Base-by-base conservation (phyloP, 805 yeast genomes). In the Cyberlindnera mrakii region DNA sequence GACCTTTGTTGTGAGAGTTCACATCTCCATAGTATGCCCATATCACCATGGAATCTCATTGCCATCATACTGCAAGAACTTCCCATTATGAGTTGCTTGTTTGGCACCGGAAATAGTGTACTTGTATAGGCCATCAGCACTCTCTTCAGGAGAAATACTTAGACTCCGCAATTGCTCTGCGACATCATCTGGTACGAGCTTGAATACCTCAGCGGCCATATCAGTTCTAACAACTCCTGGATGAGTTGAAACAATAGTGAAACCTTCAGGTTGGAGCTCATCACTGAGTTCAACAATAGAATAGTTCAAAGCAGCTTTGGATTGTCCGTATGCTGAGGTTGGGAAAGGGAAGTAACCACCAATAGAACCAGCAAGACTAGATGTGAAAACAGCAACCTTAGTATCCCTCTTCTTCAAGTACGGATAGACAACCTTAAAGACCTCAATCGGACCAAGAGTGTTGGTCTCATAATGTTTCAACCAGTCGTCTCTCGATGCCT, bases 211-310 rank as follows among this genome's bases (percentile, higher is more conserved):
- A 23, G 27, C 8, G 27, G 9, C 27, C 27, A 23, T 23, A 11
- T 23, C 72, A 31, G 66, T 64, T 11, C 41, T 17, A 15, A 68
- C 71, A 11, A 60, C 20, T 30, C 74, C 73, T 1, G 75, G 75
- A 42, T 65, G 67, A 9, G 66, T 16, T 13, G 66, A 48, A n/a
- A 65, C 45, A 30, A 63, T 55, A 11, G 55, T 58, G 45, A 58
- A 64, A 2, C 55, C 60, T 35, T 61, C 59, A 4, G 29, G 40
- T 16, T 39, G 44, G 18, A 58, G 40, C 41, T 67, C 70, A 27
- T 17, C 10, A 32, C 61, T 44, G 35, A 68, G 34, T 27, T 54
- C 54, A 7, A n/a, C 29, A 13, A 18, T 16, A 31, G 46, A 50
- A 48, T 53, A 59, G 53, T 68, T 67, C 45, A 67, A 47, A 0